phyloP scores from a whole-genome alignment of 2,329 filamentous ascomycete genomes.

The Alternaria alternata region DNA sequence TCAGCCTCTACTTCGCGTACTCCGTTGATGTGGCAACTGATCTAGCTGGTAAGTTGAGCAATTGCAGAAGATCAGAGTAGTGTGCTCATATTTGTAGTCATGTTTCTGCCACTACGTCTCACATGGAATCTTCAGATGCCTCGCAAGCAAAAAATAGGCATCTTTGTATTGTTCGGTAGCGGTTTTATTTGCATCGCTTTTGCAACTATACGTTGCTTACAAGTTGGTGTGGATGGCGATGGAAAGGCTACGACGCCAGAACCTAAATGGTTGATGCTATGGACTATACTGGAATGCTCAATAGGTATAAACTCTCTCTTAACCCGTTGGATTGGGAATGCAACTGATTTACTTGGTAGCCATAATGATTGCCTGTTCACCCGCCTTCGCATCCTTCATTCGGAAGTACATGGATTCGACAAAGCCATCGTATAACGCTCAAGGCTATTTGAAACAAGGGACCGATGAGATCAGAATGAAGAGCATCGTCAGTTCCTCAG shows the following conservation, averaged over 20 bases:
- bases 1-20: conserved; percentile 47
- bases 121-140: conserved; percentile 50
- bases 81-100: conserved; percentile 33
- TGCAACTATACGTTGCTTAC: conserved; percentile 38
- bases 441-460: conserved; percentile 17
- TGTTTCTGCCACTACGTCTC: conserved; percentile 47
- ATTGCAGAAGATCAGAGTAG: neutral
- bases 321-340: too few species aligned
- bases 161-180: conserved; percentile 37
- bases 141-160: conserved; percentile 39
- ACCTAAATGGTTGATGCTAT: conserved; percentile 47
- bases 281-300: conserved; percentile 45
- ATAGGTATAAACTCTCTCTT: conserved; percentile 32
- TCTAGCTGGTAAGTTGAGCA: conserved; percentile 35
- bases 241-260: conserved; percentile 33
- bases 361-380: conserved; percentile 26
- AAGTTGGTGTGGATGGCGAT: conserved; percentile 37
- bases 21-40: conserved; percentile 47
- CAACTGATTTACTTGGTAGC: conserved; percentile 11
- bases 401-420: conserved; percentile 12
- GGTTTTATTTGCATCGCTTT: conserved; percentile 27
- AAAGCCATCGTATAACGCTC: conserved; percentile 16
- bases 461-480: conserved; percentile 15
- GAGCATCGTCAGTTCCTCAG: conserved; percentile 10
- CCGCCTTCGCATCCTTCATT: conserved; percentile 17